Evolutionary conservation across 2,329 filamentous ascomycete genomes (phyloP), one percentile per base, ranked within the genome.

Genomic region (Exutisphaerella laricina): DNA sequence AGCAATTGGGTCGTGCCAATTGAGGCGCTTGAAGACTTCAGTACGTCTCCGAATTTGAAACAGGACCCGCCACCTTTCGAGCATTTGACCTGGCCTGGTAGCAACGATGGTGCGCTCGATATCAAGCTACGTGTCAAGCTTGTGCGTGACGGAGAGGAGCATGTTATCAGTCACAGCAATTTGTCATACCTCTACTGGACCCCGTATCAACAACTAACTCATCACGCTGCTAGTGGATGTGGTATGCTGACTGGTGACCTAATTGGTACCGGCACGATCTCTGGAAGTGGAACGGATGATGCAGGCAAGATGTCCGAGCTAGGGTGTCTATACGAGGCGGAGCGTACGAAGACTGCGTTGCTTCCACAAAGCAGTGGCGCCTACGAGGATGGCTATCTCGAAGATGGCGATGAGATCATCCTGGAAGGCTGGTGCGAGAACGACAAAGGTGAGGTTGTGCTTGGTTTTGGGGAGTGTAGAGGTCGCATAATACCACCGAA

Each of bases 1-100:
- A 77, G 74, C 0, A 77, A 79, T 0, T 83, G 79, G 79, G 64
- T 82, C 9, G 60, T 82, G 3, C 79, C 77, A 0, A 63, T 77
- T 1, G 78, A 81, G 25, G 79, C 80, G 0, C 57, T 83, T n/a
- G 62, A 64, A 43, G 52, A 58, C 4, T 65, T 62, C 44, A 46
- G 55, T n/a, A 57, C 51, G 14, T 16, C 46, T 3, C 51, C 56
- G 16, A 49, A 58, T 21, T 52, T 58, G 2, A 46, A 43, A 14
- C 58, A 61, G 33, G 50, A 59, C 37, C 58, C 58, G 4, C 7
- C 43, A n/a, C 54, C 58, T 3, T 58, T 57, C 30, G 51, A 50
- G 28, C 59, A 59, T 44, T 46, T 58, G 13, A 57, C 55, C 12
- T 62, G 46, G 50, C 49, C 52, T 5, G 41, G 40, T 8, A 16